These are phyloP conservation scores for Marasmius sp. DNA, from an alignment of 1,284 basidiomycete genomes.

Conservation along the genomic window DNA sequence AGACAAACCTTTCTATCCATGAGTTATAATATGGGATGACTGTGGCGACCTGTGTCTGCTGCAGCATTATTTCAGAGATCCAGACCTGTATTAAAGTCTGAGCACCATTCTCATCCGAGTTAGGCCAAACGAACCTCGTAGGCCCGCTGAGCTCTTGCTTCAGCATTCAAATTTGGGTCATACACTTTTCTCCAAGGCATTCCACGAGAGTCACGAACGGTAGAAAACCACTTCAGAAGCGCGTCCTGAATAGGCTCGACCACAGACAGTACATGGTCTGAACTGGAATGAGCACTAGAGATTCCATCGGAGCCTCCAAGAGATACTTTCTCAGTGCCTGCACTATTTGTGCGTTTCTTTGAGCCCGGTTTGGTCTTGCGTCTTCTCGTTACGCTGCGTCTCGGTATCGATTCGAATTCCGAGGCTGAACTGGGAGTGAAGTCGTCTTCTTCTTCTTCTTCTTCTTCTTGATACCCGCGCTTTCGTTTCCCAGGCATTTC, in stretches of 20 bases:
- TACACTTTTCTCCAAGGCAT: constrained; percentile 89
- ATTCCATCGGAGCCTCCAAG: not conserved
- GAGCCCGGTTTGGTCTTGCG: not conserved
- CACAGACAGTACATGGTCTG: constrained; percentile 5
- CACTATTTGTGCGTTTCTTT: not conserved
- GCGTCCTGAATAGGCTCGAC: constrained; percentile 22
- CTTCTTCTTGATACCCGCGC: not conserved
- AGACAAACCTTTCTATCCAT: constrained; percentile 76
- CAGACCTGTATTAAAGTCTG: constrained; percentile 55
- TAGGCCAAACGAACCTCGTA: constrained; percentile 60
- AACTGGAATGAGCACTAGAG: constrained; percentile 4
- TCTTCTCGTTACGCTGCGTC: not conserved
- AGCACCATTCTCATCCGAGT: not conserved
- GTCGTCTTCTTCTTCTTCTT: not conserved
- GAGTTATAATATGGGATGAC: constrained; percentile 88
- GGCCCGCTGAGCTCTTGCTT: constrained; percentile 68
- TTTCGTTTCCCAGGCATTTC: not conserved
- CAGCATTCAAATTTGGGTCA: constrained; percentile 45
- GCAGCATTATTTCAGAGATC: constrained; percentile 95
- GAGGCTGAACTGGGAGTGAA: not conserved
- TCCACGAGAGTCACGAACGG: constrained; percentile 59
- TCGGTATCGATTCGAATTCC: not conserved
- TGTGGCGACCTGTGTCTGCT: constrained; percentile 91
- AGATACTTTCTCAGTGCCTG: not conserved
- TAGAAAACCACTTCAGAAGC: constrained; percentile 68